Evolutionary conservation across 2,329 filamentous ascomycete genomes (phyloP).

Genomic region (Phyllosticta citriasiana): DNA sequence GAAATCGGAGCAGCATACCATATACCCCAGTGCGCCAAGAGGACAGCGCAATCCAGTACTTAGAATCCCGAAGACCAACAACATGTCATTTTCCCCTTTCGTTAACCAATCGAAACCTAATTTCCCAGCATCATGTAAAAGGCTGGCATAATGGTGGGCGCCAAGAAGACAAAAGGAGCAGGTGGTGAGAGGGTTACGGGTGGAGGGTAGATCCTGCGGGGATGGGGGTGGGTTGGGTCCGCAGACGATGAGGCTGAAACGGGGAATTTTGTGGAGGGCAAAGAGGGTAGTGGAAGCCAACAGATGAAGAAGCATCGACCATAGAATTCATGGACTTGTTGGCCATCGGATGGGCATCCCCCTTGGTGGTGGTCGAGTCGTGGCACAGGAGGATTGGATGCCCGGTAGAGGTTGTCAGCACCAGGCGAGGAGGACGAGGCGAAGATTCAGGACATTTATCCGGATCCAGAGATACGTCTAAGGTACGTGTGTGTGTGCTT

Average conservation of each 20-base stretch:
- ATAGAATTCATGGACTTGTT: not conserved
- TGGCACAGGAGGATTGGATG: not conserved
- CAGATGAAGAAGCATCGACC: not conserved
- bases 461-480: not conserved
- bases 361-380: not conserved
- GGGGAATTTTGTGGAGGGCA: not conserved
- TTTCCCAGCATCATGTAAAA: not conserved
- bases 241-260: not conserved
- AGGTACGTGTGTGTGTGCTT: not conserved
- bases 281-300: not conserved
- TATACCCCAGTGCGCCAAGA: not conserved
- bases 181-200: not conserved
- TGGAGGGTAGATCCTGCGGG: not conserved
- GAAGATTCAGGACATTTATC: not conserved
- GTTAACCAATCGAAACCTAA: too few species aligned
- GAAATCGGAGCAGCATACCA: not conserved
- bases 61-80: not conserved
- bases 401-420: not conserved
- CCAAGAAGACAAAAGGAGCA: not conserved
- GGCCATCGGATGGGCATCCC: not conserved
- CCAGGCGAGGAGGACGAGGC: too few species aligned
- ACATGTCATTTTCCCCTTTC: not conserved
- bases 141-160: not conserved
- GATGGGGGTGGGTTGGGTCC: not conserved
- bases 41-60: not conserved